Percentiles rank a stretch among this genome's conserved stretches.
Evolutionary conservation across 352 stramenopile species (phyloP).

Genomic region (Globisporangium cederbergense): DNA sequence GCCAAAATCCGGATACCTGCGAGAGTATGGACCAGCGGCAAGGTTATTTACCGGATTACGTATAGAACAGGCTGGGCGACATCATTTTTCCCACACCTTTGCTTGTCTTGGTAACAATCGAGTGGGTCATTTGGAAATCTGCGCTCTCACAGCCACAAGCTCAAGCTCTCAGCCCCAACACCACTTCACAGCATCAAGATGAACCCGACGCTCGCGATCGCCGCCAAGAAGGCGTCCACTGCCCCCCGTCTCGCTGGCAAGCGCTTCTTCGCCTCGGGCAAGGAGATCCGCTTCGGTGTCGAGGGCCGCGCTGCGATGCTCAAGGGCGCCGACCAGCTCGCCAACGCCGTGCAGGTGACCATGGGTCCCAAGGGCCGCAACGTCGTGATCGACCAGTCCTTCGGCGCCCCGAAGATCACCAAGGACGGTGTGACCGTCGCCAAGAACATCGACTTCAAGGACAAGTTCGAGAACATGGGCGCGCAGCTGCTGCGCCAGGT

Average conservation of each 20-base stretch:
- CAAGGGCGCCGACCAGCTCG: constrained; percentile 97
- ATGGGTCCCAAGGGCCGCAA: constrained; percentile 99
- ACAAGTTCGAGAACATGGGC: constrained; percentile 83
- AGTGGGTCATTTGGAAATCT: constrained; percentile 19
- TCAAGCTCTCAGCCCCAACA: not conserved
- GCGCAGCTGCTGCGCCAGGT: constrained; percentile 64
- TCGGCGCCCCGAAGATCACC: constrained; percentile 76
- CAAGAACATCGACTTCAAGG: constrained; percentile 75
- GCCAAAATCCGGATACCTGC: too few species aligned
- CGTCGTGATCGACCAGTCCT: constrained; percentile 98
- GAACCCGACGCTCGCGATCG: constrained; percentile 66
- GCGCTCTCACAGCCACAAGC: constrained; percentile 15
- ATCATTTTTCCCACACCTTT: too few species aligned
- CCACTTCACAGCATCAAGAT: constrained; percentile 27
- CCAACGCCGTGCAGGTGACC: constrained; percentile 99
- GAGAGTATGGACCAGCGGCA: too few species aligned
- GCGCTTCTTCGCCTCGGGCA: constrained; percentile 88
- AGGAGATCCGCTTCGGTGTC: constrained; percentile 99
- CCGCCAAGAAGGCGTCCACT: constrained; percentile 59
- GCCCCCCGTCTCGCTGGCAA: constrained; percentile 34
- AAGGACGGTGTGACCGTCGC: constrained; percentile 78
- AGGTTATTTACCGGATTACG: too few species aligned
- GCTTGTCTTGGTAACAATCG: not conserved
- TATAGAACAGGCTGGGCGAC: too few species aligned
- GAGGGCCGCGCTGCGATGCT: constrained; percentile 98